phyloP scores from a whole-genome alignment of 1,284 basidiomycete genomes.

The Cryptococcus deneoformans region DNA sequence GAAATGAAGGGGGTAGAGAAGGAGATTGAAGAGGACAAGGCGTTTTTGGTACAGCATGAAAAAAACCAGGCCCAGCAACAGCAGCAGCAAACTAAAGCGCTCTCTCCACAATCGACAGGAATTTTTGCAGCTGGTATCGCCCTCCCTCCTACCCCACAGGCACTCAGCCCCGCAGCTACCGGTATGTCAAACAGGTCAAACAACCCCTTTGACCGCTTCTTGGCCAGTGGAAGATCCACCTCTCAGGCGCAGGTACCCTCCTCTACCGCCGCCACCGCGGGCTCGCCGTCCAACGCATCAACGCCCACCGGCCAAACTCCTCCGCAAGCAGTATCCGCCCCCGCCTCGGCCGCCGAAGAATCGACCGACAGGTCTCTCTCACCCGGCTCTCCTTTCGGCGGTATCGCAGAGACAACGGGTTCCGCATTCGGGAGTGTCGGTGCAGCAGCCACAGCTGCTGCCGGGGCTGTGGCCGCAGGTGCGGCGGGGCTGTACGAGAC shows the following conservation, averaged over 20 bases:
- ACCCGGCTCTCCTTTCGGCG: conserved; percentile 10
- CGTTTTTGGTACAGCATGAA: conserved; percentile 14
- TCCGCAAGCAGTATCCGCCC: conserved; percentile 2
- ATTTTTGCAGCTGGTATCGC: conserved; percentile 12
- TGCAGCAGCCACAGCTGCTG: conserved; percentile 20
- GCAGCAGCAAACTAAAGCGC: background rate
- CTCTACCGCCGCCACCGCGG: too few relatives aligned
- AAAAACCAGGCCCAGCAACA: background rate
- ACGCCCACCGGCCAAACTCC: conserved; percentile 7
- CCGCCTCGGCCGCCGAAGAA: conserved; percentile 16
- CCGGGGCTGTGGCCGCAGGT: conserved; percentile 18
- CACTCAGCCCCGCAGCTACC: conserved; percentile 49
- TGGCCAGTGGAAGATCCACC: conserved; percentile 12
- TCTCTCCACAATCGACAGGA: conserved; percentile 1
- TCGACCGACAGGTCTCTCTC: conserved; percentile 20
- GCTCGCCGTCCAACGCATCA: background rate
- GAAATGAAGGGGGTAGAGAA: conserved; percentile 64
- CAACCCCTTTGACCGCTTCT: conserved; percentile 91
- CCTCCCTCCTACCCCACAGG: conserved; percentile 57
- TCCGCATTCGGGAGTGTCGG: conserved; percentile 17
- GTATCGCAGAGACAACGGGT: too few relatives aligned
- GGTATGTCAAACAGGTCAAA: conserved; percentile 64
- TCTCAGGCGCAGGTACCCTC: too few relatives aligned
- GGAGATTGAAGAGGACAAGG: conserved; percentile 57
- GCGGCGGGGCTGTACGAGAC: conserved; percentile 22